phyloP scores from a whole-genome alignment of 2,329 filamentous ascomycete species.

The Pleoardoris graminearum region DNA sequence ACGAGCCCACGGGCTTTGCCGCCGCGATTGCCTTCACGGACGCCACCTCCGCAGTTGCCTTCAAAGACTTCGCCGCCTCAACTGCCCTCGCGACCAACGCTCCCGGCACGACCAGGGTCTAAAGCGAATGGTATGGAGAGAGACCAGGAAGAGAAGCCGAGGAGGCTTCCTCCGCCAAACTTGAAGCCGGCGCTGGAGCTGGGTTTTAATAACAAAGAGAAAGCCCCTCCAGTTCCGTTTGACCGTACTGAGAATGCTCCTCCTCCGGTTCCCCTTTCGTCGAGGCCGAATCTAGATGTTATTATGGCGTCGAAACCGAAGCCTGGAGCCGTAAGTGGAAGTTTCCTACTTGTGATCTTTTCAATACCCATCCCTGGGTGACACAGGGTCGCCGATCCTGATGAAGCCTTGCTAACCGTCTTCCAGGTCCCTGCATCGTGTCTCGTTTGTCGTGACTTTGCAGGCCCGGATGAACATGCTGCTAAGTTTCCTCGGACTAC shows the following conservation, averaged over 20 bases:
- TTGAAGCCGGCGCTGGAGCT: slow-evolving; percentile 52
- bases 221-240: slow-evolving; percentile 33
- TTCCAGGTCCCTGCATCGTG: slow-evolving; percentile 53
- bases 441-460: slow-evolving; percentile 85
- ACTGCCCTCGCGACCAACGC: slow-evolving; percentile 32
- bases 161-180: slow-evolving; percentile 41
- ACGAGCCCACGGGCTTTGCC: slow-evolving; percentile 28
- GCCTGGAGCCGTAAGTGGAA: slow-evolving; percentile 19
- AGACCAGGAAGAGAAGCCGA: slow-evolving; percentile 27
- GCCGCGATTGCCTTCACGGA: slow-evolving; percentile 34
- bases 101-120: slow-evolving; percentile 25
- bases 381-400: neutral
- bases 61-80: slow-evolving; percentile 30
- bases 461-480: slow-evolving; percentile 75
- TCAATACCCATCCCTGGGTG: neutral
- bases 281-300: slow-evolving; percentile 61
- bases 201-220: slow-evolving; percentile 49
- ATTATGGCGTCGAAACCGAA: slow-evolving; percentile 53
- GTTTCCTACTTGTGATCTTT: neutral
- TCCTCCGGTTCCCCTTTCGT: slow-evolving; percentile 58
- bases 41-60: slow-evolving; percentile 23
- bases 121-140: slow-evolving; percentile 13
- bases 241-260: slow-evolving; percentile 31
- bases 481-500: slow-evolving; percentile 73
- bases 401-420: neutral